Evolutionary conservation across 192 early-diverging fungal species (phyloP).

Genomic region (Podila clonocystis): DNA sequence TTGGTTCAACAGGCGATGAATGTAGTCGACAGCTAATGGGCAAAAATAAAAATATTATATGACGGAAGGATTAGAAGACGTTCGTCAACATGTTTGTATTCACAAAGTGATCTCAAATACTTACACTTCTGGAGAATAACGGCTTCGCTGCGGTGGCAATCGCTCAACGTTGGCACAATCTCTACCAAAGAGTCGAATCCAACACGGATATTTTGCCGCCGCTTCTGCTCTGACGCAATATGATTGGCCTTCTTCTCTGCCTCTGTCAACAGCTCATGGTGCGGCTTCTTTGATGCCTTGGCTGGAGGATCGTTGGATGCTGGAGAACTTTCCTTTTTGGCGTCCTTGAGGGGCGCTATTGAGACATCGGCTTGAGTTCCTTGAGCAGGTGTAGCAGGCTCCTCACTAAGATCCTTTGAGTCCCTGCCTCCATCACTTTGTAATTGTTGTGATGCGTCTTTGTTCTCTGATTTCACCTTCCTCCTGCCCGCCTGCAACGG

Average conservation of each 20-base stretch:
- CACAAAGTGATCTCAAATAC: background rate
- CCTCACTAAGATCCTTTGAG: constrained; percentile 6
- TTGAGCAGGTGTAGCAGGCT: background rate
- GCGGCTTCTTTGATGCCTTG: constrained; percentile 35
- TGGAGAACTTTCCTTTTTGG: constrained; percentile 5
- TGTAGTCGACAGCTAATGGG: constrained; percentile 73
- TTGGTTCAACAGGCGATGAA: constrained; percentile 69
- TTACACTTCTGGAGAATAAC: constrained; percentile 81
- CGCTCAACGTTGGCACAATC: constrained; percentile 82
- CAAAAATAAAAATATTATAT: background rate
- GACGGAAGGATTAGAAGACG: background rate
- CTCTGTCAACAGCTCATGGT: constrained; percentile 79
- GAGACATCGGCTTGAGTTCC: background rate
- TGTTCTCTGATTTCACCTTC: constrained; percentile 1
- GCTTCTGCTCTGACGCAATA: constrained; percentile 92
- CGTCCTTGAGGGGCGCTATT: background rate
- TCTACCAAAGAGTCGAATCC: constrained; percentile 91
- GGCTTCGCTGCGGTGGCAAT: constrained; percentile 84
- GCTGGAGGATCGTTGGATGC: constrained; percentile 3
- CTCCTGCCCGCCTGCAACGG: constrained; percentile 4
- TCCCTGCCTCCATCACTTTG: background rate
- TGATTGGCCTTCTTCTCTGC: constrained; percentile 92
- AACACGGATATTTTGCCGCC: constrained; percentile 86
- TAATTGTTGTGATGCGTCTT: background rate
- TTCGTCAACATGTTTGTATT: background rate